Evolutionary conservation across 73 alveolate species (phyloP), one percentile per base, ranked within the genome.

Genomic region (Uronychia binucleata): DNA sequence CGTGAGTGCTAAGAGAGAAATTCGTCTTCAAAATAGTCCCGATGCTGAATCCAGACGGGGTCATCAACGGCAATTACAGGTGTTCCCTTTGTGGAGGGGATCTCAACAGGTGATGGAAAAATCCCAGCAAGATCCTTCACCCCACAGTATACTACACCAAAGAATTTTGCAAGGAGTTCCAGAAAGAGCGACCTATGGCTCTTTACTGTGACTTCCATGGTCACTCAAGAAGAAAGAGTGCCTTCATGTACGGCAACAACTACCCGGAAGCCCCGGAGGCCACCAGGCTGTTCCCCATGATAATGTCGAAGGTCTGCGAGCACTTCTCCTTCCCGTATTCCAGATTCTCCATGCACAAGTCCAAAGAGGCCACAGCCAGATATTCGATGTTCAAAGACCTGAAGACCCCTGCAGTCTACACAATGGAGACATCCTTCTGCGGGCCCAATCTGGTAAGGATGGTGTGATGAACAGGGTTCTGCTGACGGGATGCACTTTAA

Each of bases 291-390:
- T 85, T 29, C 34, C 91, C 91, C 26, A 57, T 34, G 29, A 76
- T 85, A 75, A 85, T 85, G 91, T 77, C 86, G 0, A 85, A 85
- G 57, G 81, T 85, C 19, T 77, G 60, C 27, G 91, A 85, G 33
- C 8, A 74, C 81, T 85, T 85, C 59, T 80, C 88, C 67, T 95
- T 84, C 86, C 93, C 87, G 34, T 93, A 94, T 75, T 89, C 96
- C 60, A 84, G 96, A 86, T 97, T 95, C 86, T 94, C 97, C n/a
- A 90, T 95, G 86, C 93, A 96, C 27, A 94, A 92, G 84, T 90
- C 93, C 57, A 95, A 97, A 83, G 97, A 93, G 80, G 91, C 99
- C n/a, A 98, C 99, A 57, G 98, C 98, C 30, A 92, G 99, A 95
- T 82, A 96, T 25, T 97, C 99, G 1, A 74, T 98, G 86, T 98